These are phyloP conservation scores for Podaxis pistillaris DNA, from an alignment of 768 basidiomycete species.

Conservation along the genomic window DNA sequence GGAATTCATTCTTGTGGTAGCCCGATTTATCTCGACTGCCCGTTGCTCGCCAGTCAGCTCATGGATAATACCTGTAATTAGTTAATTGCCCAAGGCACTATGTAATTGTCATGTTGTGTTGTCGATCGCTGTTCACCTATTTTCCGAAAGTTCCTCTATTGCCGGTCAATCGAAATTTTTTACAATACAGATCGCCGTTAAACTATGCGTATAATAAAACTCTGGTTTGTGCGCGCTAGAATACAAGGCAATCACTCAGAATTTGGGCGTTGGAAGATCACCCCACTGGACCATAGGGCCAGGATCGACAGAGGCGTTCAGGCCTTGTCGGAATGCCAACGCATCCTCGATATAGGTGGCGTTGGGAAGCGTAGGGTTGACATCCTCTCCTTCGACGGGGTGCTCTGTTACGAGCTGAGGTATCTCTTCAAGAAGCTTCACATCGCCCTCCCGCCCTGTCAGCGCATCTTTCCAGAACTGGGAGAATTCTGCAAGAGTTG, in stretches of 20 bases:
- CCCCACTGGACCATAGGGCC: slow-evolving; percentile 72
- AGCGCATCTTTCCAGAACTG: slow-evolving; percentile 59
- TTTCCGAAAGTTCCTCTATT: slow-evolving; percentile 6
- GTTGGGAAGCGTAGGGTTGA: slow-evolving; percentile 40
- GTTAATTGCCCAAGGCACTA: slow-evolving; percentile 6
- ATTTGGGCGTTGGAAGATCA: slow-evolving; percentile 62
- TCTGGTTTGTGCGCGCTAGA: not conserved
- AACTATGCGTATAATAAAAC: not conserved
- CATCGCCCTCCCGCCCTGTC: slow-evolving; percentile 37
- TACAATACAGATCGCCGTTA: slow-evolving; percentile 1
- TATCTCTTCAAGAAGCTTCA: slow-evolving; percentile 51
- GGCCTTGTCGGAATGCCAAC: slow-evolving; percentile 59
- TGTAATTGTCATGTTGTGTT: slow-evolving; percentile 16
- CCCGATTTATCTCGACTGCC: not conserved
- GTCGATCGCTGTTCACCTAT: slow-evolving; percentile 13
- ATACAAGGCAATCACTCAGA: slow-evolving; percentile 31
- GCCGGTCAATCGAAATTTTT: not conserved
- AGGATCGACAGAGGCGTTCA: slow-evolving; percentile 56
- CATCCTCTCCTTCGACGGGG: slow-evolving; percentile 53
- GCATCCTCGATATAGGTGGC: slow-evolving; percentile 67
- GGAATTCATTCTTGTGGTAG: not conserved
- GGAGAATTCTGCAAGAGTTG: slow-evolving; percentile 57
- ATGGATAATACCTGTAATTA: slow-evolving; percentile 1
- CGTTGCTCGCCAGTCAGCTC: not conserved
- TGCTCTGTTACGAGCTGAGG: slow-evolving; percentile 54